These are phyloP conservation scores for Rhynchospora pubera DNA, from an alignment of 176 grass and related monocot species.

Conservation along the genomic window DNA sequence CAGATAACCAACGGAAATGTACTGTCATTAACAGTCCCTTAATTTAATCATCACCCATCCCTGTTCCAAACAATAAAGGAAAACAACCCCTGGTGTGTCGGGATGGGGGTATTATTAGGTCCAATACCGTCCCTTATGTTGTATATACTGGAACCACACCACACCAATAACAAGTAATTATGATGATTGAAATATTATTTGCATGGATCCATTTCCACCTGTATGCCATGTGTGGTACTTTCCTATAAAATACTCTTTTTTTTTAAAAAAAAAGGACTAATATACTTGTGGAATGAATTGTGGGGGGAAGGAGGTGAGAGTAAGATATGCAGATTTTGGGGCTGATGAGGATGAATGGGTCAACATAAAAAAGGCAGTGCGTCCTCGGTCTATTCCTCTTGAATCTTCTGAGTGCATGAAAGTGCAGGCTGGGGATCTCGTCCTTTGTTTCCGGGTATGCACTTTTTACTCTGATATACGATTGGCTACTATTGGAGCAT, in stretches of 20 bases:
- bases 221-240: neutral
- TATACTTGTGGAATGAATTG: neutral
- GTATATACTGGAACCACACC: neutral
- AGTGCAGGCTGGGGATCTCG: slow-evolving; percentile 32
- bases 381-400: slow-evolving; percentile 39
- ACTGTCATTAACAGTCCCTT: neutral
- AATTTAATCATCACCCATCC: neutral
- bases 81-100: neutral
- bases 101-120: neutral
- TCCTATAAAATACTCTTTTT: neutral
- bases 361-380: slow-evolving; percentile 33
- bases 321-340: slow-evolving; percentile 45
- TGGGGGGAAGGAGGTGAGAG: slow-evolving; percentile 32
- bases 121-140: neutral
- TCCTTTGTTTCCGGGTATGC: slow-evolving; percentile 44
- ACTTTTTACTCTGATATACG: neutral
- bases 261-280: neutral
- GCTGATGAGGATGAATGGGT: slow-evolving; percentile 53
- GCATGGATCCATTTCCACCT: neutral
- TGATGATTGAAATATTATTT: neutral
- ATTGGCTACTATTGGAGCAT: neutral
- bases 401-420: slow-evolving; percentile 39
- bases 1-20: neutral
- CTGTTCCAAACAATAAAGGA: neutral
- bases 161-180: neutral